Evolutionary conservation across 2,329 filamentous ascomycete species (phyloP).

Genomic region (Fonsecaea monophora): DNA sequence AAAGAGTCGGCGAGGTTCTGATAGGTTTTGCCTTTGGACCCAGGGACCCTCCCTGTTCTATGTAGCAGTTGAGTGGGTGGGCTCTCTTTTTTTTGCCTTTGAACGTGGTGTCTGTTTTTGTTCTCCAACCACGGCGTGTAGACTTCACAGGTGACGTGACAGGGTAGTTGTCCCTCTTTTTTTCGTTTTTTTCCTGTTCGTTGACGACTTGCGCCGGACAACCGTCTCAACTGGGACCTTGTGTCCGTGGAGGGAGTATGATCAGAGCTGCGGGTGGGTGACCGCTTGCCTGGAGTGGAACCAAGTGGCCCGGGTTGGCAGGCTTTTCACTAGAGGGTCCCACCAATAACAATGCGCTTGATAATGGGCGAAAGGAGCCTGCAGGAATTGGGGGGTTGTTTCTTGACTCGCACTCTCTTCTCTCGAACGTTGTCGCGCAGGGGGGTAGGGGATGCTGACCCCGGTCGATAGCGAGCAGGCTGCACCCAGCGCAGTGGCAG

Average conservation of each 20-base stretch:
- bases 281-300: conserved; percentile 28
- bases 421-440: conserved; percentile 9
- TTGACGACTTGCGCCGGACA: conserved; percentile 11
- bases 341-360: conserved; percentile 27
- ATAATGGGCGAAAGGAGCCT: conserved; percentile 25
- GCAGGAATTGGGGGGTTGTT: conserved; percentile 18
- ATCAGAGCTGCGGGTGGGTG: conserved; percentile 29
- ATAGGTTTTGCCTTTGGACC: conserved; percentile 26
- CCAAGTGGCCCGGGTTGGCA: conserved; percentile 24
- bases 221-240: conserved; percentile 25
- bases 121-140: conserved; percentile 14
- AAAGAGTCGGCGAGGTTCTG: conserved; percentile 12
- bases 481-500: conserved; percentile 29
- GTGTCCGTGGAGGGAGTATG: conserved; percentile 28
- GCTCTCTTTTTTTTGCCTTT: conserved; percentile 15
- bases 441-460: conserved; percentile 18
- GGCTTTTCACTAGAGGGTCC: conserved; percentile 15
- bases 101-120: conserved; percentile 17
- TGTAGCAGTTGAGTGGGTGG: conserved; percentile 28
- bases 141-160: conserved; percentile 26
- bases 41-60: conserved; percentile 22
- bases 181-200: conserved; percentile 5
- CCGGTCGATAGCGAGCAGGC: conserved; percentile 17
- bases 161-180: conserved; percentile 20
- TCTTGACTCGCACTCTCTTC: conserved; percentile 18